Evolutionary conservation across 2,329 filamentous ascomycete species (phyloP).

Genomic region (Aspergillus uvarum): DNA sequence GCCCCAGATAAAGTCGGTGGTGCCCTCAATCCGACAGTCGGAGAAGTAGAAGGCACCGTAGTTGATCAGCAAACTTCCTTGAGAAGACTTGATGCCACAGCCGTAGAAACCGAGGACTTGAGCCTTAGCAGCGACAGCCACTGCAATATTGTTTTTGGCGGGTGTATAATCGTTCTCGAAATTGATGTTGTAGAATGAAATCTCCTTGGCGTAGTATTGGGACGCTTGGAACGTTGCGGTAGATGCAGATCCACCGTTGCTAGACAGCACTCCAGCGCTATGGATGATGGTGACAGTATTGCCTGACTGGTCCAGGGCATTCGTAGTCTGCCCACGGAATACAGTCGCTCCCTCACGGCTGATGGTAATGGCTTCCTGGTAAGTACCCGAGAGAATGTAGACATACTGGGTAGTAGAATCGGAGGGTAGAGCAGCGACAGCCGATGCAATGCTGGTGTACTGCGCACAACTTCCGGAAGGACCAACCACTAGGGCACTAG

Average conservation of each 20-base stretch:
- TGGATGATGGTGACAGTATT: neutral
- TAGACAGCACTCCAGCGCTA: neutral
- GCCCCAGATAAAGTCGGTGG: constrained; percentile 2
- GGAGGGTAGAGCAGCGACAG: neutral
- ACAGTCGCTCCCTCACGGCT: constrained; percentile 1
- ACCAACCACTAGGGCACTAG: neutral
- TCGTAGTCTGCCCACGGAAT: neutral
- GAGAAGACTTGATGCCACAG: constrained; percentile 3
- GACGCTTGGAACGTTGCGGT: neutral
- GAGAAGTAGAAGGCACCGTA: constrained; percentile 2
- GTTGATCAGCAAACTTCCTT: constrained; percentile 1
- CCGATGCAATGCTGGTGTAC: constrained; percentile 1
- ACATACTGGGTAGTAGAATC: neutral
- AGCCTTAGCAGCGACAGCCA: neutral
- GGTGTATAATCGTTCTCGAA: neutral
- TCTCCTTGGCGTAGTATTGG: neutral
- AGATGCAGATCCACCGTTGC: neutral
- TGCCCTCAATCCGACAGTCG: neutral
- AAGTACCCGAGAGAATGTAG: neutral
- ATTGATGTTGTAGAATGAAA: constrained; percentile 1
- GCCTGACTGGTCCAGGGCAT: neutral
- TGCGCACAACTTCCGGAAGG: neutral
- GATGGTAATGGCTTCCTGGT: constrained; percentile 1
- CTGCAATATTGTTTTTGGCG: neutral
- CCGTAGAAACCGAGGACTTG: neutral